Base-by-base conservation (phyloP, 495 filamentous ascomycete genomes). In the Penicillium verhagenii region DNA sequence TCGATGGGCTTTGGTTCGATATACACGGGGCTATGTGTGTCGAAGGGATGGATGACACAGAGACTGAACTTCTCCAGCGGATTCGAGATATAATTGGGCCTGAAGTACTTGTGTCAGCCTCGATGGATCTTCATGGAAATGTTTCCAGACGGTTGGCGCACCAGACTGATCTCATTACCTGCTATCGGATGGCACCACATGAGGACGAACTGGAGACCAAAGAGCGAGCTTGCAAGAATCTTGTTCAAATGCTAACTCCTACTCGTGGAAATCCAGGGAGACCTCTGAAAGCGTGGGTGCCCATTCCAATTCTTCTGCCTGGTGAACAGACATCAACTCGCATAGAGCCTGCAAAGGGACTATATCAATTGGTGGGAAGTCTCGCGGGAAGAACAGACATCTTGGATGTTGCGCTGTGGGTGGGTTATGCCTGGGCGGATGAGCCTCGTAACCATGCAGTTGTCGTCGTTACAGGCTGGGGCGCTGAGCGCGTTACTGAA, bases 11-110 rank as follows among this genome's bases (percentile, higher is more conserved):
- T 7, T 84, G 81, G 81, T 82, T 76, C 47, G 79, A 84, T 52
- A 82, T 84, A 26, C 81, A 84, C 52, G 81, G 81, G 1, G 81
- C 81, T 1, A 84, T 84, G 80, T 79, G 75, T 18, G 80, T 82
- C 4, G 76, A 82, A 20, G 78, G 68, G 0, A 52, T 82, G 10
- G 74, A 80, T 43, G 81, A 84, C 60, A 69, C 54, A 5, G 81
- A 82, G 47, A 70, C 68, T 13, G 80, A 82, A 54, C 74, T 82
- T 38, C 68, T 82, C 18, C 72, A 63, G 10, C 77, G 79, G 0
- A 74, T 80, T 16, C 67, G 81, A 14, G 45, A 33, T 3, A 70
- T 81, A 6, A 71, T 82, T 38, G 80, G 81, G 0, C 63, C 74
- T 0, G 59, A 75, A 20, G 77, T 79, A 7, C 47, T 82, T 19